phyloP scores from a whole-genome alignment of 164 flowering plant species.

The Berberis thunbergii region DNA sequence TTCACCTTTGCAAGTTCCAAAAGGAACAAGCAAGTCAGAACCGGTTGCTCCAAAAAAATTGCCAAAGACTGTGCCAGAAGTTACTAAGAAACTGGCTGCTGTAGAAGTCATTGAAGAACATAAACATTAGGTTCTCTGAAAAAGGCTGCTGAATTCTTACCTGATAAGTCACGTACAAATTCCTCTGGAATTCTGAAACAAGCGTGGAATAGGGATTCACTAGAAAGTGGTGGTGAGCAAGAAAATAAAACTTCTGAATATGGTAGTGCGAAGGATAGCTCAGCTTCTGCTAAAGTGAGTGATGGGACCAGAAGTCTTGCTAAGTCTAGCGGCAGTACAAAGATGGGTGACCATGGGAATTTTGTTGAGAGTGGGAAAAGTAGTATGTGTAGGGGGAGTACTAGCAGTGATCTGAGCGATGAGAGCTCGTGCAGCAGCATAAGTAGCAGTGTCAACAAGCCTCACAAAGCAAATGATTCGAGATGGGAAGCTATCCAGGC shows the following conservation, averaged over 20 bases:
- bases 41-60: conserved; percentile 18
- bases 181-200: conserved; percentile 16
- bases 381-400: conserved; percentile 77
- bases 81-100: conserved; percentile 13
- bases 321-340: conserved; percentile 65
- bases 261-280: conserved; percentile 46
- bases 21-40: conserved; percentile 29
- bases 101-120: conserved; percentile 22
- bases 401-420: conserved; percentile 80
- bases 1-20: conserved; percentile 26
- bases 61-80: conserved; percentile 13
- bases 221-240: conserved; percentile 34
- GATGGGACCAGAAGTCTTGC: conserved; percentile 16
- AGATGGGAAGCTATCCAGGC: conserved; percentile 91
- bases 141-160: conserved; percentile 16
- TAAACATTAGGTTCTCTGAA: conserved; percentile 12
- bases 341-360: conserved; percentile 53
- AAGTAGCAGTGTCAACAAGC: conserved; percentile 65
- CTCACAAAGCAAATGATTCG: conserved; percentile 78
- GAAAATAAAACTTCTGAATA: conserved; percentile 47
- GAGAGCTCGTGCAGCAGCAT: conserved; percentile 84
- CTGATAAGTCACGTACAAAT: conserved; percentile 17
- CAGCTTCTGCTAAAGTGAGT: conserved; percentile 53
- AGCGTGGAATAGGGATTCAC: conserved; percentile 18
- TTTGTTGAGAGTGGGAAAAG: conserved; percentile 75